Evolutionary conservation across 2,329 filamentous ascomycete species (phyloP), one percentile per base, ranked within the genome.

Genomic region (Aspergillus sp.): DNA sequence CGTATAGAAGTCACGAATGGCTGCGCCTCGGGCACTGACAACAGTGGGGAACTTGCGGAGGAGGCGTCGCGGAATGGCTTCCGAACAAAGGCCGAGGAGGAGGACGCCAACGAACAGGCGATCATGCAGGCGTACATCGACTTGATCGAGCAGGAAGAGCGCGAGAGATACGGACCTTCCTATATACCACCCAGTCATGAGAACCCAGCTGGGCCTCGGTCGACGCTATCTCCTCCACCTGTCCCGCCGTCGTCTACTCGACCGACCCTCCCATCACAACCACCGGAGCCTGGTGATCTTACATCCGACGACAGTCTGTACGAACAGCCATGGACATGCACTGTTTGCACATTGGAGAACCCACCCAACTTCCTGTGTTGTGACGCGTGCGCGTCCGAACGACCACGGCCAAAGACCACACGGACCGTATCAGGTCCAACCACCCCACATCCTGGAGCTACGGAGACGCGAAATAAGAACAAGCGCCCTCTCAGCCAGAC

Each of bases 71-170:
- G 78, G 51, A 87, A 87, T 58, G 89, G 90, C 0, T 93, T 95
- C 74, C 82, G 81, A 54, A 96, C 91, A 0, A 83, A 89, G 63
- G 90, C 90, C 0, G 90, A 95, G 59, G 89, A 95, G 67, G 90
- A 96, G 50, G 87, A 91, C 60, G 92, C 90, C 3, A 95, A 96
- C 62, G 90, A 96, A 51, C 80, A 83, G 20, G 92, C 92, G 4
- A 95, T 96, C 55, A 85, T 90, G 49, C 85, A 92, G 64, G 91
- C 91, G 0, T 77, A 95, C 30, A 91, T 89, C 76, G 92, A 96
- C 63, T 77, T 96, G 16, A 87, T 94, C 22, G 88, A 95, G 65
- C 85, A 95, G 66, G 91, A 95, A 56, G 82, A 88, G 55, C 69
- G 68, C 17, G 81, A 85, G 58, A 79, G 78, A 60, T 81, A 84